Conservation (phyloP, 495 filamentous ascomycete genomes). For the Trichoderma reesei region DNA sequence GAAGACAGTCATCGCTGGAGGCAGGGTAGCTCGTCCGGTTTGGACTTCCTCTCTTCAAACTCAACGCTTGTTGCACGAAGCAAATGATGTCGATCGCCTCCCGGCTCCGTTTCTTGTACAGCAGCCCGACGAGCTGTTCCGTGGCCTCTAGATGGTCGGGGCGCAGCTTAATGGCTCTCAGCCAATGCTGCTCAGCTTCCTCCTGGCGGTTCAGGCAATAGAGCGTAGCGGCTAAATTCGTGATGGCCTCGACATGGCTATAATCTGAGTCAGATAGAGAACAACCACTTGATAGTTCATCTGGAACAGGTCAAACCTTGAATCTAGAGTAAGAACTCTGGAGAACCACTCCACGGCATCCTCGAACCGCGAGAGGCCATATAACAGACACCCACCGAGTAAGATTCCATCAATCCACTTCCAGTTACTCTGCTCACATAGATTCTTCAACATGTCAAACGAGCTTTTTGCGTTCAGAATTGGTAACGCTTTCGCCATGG, state of each 20-base stretch:
- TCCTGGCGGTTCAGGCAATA: slow-evolving; percentile 72
- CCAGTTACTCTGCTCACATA: slow-evolving; percentile 84
- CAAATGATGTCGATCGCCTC: slow-evolving; percentile 87
- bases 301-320: slow-evolving; percentile 46
- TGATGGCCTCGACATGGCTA: slow-evolving; percentile 91
- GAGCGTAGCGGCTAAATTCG: slow-evolving; percentile 82
- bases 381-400: slow-evolving; percentile 84
- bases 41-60: slow-evolving; percentile 25
- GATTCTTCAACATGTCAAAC: slow-evolving; percentile 66
- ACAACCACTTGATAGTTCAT: slow-evolving; percentile 8
- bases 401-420: slow-evolving; percentile 94
- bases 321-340: slow-evolving; percentile 71
- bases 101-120: slow-evolving; percentile 72
- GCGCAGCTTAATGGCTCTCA: slow-evolving; percentile 66
- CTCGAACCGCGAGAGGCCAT: slow-evolving; percentile 81
- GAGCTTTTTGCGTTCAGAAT: slow-evolving; percentile 52
- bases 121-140: slow-evolving; percentile 83
- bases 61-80: slow-evolving; percentile 71
- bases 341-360: slow-evolving; percentile 83
- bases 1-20: neutral
- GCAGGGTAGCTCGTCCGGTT: neutral
- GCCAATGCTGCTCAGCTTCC: slow-evolving; percentile 83
- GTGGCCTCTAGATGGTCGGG: slow-evolving; percentile 94
- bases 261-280: slow-evolving; percentile 20
- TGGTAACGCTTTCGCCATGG: slow-evolving; percentile 13